phyloP scores from a whole-genome alignment of 768 basidiomycete species.

The Tylopilus intermedius region DNA sequence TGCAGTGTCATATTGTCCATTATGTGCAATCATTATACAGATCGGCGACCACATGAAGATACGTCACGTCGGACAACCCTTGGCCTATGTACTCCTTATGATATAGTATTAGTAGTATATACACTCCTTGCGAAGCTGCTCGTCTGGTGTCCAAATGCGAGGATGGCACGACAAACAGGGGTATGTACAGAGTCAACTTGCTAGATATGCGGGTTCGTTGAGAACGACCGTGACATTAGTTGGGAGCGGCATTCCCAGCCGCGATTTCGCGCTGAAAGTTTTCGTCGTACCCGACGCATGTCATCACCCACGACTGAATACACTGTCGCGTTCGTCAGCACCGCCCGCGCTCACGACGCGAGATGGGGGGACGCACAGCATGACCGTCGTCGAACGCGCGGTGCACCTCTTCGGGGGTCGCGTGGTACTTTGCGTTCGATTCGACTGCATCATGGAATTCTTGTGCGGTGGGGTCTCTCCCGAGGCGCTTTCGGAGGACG shows the following conservation, averaged over 20 bases:
- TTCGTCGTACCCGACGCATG: conserved; percentile 21
- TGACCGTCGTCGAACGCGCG: conserved; percentile 15
- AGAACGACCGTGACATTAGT: background rate
- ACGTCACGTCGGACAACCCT: too few species aligned
- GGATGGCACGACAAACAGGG: background rate
- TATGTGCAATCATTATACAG: background rate
- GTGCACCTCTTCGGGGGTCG: conserved; percentile 11
- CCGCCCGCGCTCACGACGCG: background rate
- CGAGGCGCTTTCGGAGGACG: conserved; percentile 12
- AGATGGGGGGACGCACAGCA: background rate
- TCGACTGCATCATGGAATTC: conserved; percentile 1
- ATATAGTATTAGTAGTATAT: too few species aligned
- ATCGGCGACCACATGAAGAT: too few species aligned
- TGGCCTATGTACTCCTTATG: too few species aligned
- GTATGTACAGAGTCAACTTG: background rate
- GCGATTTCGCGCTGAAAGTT: conserved; percentile 17
- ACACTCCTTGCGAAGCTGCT: too few species aligned
- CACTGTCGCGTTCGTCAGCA: conserved; percentile 6
- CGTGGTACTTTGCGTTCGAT: conserved; percentile 11
- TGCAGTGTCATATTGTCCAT: too few species aligned
- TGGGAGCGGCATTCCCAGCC: conserved; percentile 2
- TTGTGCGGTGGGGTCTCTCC: conserved; percentile 9
- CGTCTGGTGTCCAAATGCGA: background rate
- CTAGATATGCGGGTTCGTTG: too few species aligned
- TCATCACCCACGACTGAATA: conserved; percentile 16